These are phyloP conservation scores for Thermomyces lanuginosus DNA, from an alignment of 2,329 filamentous ascomycete genomes.

Conservation along the genomic window DNA sequence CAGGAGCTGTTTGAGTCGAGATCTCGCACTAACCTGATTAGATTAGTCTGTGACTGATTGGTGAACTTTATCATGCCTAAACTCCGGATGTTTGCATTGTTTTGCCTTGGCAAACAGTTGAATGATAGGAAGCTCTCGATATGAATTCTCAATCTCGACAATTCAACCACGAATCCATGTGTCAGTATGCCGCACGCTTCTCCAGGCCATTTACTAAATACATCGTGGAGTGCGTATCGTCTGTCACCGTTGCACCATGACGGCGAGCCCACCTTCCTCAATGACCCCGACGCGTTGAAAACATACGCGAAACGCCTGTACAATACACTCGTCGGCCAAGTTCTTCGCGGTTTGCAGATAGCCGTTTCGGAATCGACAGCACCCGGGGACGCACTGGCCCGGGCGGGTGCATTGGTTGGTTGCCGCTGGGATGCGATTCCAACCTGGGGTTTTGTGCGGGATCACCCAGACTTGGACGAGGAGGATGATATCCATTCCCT, in stretches of 20 bases:
- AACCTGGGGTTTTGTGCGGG: constrained; percentile 12
- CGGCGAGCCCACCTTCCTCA: constrained; percentile 21
- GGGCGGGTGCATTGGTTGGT: constrained; percentile 28
- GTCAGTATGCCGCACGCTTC: constrained; percentile 13
- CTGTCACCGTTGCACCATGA: constrained; percentile 38
- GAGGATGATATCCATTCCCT: constrained; percentile 9
- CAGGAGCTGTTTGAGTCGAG: no score
- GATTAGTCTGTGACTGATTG: no score
- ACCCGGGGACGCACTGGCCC: constrained; percentile 20
- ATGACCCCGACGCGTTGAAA: constrained; percentile 21
- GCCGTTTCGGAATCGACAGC: constrained; percentile 15
- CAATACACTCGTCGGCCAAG: constrained; percentile 34
- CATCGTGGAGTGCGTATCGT: constrained; percentile 39
- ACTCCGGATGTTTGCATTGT: no score
- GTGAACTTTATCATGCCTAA: no score
- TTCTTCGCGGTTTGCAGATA: constrained; percentile 30
- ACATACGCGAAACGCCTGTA: constrained; percentile 33
- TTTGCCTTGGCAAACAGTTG: no score
- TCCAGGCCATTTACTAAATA: constrained; percentile 32
- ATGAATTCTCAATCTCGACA: neutral
- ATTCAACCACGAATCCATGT: neutral
- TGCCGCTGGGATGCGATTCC: constrained; percentile 30
- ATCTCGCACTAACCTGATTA: no score
- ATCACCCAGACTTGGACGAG: constrained; percentile 8
- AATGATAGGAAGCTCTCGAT: no score